These are phyloP conservation scores for Cercospora zeae-maydis DNA, from an alignment of 2,329 filamentous ascomycete species.

Conservation along the genomic window DNA sequence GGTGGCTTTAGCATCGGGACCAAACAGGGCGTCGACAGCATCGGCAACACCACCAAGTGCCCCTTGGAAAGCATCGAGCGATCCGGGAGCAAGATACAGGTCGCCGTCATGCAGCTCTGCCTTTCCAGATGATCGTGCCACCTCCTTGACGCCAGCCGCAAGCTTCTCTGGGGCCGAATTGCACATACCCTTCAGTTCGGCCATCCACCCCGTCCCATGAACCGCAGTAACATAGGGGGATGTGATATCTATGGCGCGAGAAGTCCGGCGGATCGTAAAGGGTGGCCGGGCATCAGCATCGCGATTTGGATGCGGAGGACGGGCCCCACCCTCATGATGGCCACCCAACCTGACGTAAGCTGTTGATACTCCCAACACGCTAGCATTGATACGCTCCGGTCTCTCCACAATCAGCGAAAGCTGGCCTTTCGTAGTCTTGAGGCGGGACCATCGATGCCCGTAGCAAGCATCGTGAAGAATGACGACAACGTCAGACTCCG, in stretches of 20 bases:
- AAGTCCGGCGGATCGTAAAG: constrained; percentile 84
- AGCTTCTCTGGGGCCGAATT: constrained; percentile 73
- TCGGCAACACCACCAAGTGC: constrained; percentile 91
- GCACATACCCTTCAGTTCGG: constrained; percentile 82
- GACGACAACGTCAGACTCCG: constrained; percentile 64
- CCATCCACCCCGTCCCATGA: constrained; percentile 90
- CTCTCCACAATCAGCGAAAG: constrained; percentile 85
- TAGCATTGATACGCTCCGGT: constrained; percentile 84
- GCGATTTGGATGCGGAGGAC: constrained; percentile 61
- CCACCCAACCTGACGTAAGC: constrained; percentile 90
- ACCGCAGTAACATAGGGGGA: constrained; percentile 82
- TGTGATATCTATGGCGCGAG: constrained; percentile 64
- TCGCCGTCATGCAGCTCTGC: constrained; percentile 79
- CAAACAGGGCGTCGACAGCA: constrained; percentile 81
- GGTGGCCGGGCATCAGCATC: constrained; percentile 55
- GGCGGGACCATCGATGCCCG: constrained; percentile 84
- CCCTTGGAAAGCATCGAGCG: constrained; percentile 81
- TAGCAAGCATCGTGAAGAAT: constrained; percentile 93
- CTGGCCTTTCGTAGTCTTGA: constrained; percentile 66
- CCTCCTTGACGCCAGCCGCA: constrained; percentile 71
- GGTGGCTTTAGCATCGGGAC: constrained; percentile 37
- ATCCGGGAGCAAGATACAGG: constrained; percentile 84
- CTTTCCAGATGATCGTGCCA: constrained; percentile 59
- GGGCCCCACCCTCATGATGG: constrained; percentile 66
- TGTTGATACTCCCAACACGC: constrained; percentile 73